Evolutionary conservation across 2,329 filamentous ascomycete genomes (phyloP), one percentile per base, ranked within the genome.

Genomic region (Hypoxylon sp.): DNA sequence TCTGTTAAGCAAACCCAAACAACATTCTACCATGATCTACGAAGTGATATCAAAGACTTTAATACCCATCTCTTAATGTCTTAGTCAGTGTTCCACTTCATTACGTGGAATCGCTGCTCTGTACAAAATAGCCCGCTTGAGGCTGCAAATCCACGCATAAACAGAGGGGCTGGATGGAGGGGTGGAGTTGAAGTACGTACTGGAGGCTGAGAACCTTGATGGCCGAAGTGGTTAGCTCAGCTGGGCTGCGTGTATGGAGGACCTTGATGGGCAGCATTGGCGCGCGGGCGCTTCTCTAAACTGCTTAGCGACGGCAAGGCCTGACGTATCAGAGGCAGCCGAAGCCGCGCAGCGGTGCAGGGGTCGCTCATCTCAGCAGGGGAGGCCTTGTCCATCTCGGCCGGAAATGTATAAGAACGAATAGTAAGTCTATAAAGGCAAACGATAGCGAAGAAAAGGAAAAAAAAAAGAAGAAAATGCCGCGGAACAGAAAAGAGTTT

Each of bases 231-330:
- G n/a, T n/a, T 45, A 56, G 55, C 58, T 57, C 47, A 55, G 46
- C 37, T 41, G 24, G 43, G 41, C 33, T 54, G 46, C 53, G 17
- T 31, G 15, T 24, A 26, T 41, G 31, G 58, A 65, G 67, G 58
- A 70, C 69, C 67, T 51, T 66, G 69, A 70, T 66, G 67, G 67
- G 10, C 60, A 54, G 38, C 11, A 35, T 53, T 59, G 62, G 52
- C 47, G 58, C 52, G 27, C 17, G 38, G 29, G 35, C 37, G n/a
- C n/a, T 38, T n/a, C 21, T 47, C 13, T 43, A 47, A 52, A 46
- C 37, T 7, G 43, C 27, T 31, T 49, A 33, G 43, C 43, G 20
- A 29, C 55, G 60, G 60, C 37, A 48, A 31, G 29, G 49, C 52
- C 50, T 33, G 47, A 61, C 61, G 60, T 59, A 63, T 61, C 58